Evolutionary conservation across 2,329 filamentous ascomycete genomes (phyloP).

Genomic region (Didymella pomorum): DNA sequence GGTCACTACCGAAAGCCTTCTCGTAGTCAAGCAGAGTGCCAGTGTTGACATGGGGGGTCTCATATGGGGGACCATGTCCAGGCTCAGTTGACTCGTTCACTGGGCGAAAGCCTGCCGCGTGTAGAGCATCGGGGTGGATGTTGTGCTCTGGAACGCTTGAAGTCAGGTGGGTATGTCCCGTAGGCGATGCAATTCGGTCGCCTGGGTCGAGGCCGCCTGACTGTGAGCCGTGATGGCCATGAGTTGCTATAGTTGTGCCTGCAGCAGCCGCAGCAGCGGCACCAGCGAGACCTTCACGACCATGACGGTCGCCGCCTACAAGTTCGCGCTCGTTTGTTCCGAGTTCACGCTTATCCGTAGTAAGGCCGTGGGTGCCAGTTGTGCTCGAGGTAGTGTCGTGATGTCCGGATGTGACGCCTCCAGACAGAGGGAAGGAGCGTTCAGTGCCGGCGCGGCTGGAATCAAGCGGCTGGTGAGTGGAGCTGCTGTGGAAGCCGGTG

Average conservation of each 20-base stretch:
- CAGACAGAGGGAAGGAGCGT: conserved; percentile 49
- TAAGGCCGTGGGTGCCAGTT: neutral
- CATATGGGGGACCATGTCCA: conserved; percentile 12
- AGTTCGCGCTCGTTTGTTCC: conserved; percentile 33
- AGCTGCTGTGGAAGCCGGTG: conserved; percentile 4
- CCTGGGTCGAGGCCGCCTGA: neutral
- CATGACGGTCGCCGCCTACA: conserved; percentile 26
- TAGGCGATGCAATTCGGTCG: conserved; percentile 9
- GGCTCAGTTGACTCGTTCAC: conserved; percentile 5
- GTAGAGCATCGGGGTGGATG: conserved; percentile 18
- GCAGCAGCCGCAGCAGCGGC: conserved; percentile 40
- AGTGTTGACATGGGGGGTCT: conserved; percentile 16
- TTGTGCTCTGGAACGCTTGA: conserved; percentile 18
- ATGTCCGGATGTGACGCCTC: conserved; percentile 35
- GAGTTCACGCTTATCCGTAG: conserved; percentile 21
- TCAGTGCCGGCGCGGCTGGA: conserved; percentile 34
- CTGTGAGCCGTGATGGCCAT: neutral
- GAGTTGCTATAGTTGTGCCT: conserved; percentile 7
- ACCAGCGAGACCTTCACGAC: conserved; percentile 40
- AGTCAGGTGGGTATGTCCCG: conserved; percentile 12
- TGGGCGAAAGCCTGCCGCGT: conserved; percentile 13
- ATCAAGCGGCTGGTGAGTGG: conserved; percentile 12
- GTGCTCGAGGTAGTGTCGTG: conserved; percentile 4
- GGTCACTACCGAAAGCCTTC: conserved; percentile 17
- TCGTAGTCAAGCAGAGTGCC: conserved; percentile 21